phyloP scores from a whole-genome alignment of 2,329 filamentous ascomycete genomes.

The Penicillium sp. region DNA sequence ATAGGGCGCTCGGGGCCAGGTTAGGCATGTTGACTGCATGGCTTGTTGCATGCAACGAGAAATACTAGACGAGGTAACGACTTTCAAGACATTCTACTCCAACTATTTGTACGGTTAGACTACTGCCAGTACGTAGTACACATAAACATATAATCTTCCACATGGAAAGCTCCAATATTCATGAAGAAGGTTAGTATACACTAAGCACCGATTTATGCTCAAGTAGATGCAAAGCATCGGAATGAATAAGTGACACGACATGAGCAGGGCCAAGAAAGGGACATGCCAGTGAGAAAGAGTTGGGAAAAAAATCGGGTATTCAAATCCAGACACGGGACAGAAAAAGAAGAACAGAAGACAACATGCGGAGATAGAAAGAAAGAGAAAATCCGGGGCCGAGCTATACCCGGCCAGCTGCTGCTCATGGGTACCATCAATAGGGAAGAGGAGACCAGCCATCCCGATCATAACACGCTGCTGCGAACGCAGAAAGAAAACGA shows the following conservation, averaged over 20 bases:
- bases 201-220: constrained; percentile 12
- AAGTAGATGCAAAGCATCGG: constrained; percentile 7
- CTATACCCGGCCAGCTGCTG: constrained; percentile 4
- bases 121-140: not conserved
- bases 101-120: not conserved
- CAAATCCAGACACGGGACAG: constrained; percentile 15
- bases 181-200: constrained; percentile 17
- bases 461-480: constrained; percentile 6
- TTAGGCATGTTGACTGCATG: not conserved
- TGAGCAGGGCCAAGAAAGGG: constrained; percentile 2
- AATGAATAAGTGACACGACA: constrained; percentile 5
- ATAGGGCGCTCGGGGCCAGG: not conserved
- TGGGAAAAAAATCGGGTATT: constrained; percentile 23
- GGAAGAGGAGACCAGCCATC: constrained; percentile 8
- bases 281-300: constrained; percentile 7
- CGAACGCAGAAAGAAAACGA: constrained; percentile 3
- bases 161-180: constrained; percentile 6
- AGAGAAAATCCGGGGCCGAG: not conserved
- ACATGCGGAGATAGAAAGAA: not conserved
- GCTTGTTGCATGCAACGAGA: not conserved
- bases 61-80: constrained; percentile 10
- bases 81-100: not conserved
- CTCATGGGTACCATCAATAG: constrained; percentile 26
- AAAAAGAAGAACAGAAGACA: constrained; percentile 4
- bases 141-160: not conserved